Percentiles rank a stretch among this genome's conserved stretches.
Evolutionary conservation across 148 eudicot species (phyloP).

Genomic region (Chenopodium berlandieri): DNA sequence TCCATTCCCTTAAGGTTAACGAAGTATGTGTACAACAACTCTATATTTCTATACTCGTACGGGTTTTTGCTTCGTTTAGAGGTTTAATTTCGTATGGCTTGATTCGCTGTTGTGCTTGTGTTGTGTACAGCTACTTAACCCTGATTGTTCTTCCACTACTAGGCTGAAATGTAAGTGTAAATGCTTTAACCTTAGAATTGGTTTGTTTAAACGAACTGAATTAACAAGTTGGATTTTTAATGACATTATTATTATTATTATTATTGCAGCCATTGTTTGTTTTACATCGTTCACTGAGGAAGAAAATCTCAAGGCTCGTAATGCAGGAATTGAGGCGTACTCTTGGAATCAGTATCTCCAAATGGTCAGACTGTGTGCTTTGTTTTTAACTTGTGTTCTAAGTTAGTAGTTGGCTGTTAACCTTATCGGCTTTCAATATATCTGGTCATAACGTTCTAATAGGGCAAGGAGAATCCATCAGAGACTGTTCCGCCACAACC

Average conservation of each 20-base stretch:
- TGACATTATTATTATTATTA: not conserved
- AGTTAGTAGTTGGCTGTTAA: not conserved
- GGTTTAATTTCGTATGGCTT: conserved; percentile 13
- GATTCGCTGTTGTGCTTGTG: not conserved
- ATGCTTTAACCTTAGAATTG: not conserved
- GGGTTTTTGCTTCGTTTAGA: not conserved
- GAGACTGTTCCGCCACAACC: conserved; percentile 64
- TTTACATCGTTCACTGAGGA: conserved; percentile 62
- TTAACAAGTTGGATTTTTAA: not conserved
- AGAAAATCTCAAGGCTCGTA: conserved; percentile 47
- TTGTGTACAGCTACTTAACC: conserved; percentile 42
- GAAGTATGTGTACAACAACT: conserved; percentile 42
- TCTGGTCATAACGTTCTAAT: conserved; percentile 11
- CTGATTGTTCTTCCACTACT: conserved; percentile 59
- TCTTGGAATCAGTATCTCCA: conserved; percentile 71
- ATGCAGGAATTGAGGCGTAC: conserved; percentile 50
- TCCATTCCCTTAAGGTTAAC: conserved; percentile 67
- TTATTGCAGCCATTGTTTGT: conserved; percentile 69
- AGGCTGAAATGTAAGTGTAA: conserved; percentile 64
- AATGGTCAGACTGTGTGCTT: conserved; percentile 40
- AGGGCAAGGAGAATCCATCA: conserved; percentile 64
- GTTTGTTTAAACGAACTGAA: not conserved
- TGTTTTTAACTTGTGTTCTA: no score
- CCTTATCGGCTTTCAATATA: not conserved
- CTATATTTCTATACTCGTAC: not conserved